These are phyloP conservation scores for Komagataella populi DNA, from an alignment of 805 yeast genomes.

Conservation along the genomic window DNA sequence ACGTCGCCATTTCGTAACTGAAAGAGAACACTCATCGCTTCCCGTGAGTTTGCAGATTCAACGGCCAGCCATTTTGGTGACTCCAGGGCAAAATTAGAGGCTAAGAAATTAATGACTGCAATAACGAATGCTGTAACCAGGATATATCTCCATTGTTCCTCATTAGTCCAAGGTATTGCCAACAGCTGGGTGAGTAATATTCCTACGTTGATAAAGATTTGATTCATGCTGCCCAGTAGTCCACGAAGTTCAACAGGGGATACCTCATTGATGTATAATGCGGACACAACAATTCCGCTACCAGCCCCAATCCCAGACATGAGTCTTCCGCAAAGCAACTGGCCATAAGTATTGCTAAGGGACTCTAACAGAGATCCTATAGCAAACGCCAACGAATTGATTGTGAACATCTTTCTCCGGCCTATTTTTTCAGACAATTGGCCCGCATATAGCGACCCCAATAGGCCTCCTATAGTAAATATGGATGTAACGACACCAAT, in stretches of 20 bases:
- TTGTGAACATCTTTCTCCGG: constrained; percentile 35
- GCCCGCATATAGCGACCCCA: constrained; percentile 64
- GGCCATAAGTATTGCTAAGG: constrained; percentile 24
- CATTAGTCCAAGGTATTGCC: constrained; percentile 56
- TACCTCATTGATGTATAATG: constrained; percentile 69
- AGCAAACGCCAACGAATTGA: constrained; percentile 36
- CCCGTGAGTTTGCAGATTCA: constrained; percentile 20
- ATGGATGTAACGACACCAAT: constrained; percentile 67
- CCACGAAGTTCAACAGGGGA: constrained; percentile 63
- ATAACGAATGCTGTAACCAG: constrained; percentile 47
- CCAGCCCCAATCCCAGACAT: constrained; percentile 84
- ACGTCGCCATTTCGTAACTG: constrained; percentile 21
- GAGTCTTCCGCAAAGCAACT: constrained; percentile 55
- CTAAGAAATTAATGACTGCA: constrained; percentile 33
- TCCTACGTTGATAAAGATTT: constrained; percentile 75
- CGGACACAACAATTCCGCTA: constrained; percentile 70
- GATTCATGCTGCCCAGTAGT: constrained; percentile 78
- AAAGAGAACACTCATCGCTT: constrained; percentile 13
- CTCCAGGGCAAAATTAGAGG: constrained; percentile 37
- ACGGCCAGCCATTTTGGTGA: constrained; percentile 69
- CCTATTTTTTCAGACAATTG: constrained; percentile 53
- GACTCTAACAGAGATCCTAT: constrained; percentile 56
- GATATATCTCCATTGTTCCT: constrained; percentile 59
- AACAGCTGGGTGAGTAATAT: constrained; percentile 67
- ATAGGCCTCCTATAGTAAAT: constrained; percentile 73